phyloP scores from a whole-genome alignment of 129 eudicot species.

The Smallanthus sonchifolius region DNA sequence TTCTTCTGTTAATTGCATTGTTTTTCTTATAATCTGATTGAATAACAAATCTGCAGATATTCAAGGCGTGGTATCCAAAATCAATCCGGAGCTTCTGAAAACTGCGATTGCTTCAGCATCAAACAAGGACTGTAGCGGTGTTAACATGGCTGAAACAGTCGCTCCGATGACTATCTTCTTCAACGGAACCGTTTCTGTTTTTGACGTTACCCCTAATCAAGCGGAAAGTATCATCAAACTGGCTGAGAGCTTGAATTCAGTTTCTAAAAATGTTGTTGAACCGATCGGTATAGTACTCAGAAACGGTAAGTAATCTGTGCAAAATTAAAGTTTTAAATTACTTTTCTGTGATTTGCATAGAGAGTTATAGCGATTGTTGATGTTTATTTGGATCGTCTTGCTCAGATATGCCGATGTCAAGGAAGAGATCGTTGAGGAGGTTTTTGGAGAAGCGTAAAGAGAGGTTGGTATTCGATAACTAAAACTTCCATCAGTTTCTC shows the following conservation, averaged over 20 bases:
- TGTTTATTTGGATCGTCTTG: neutral
- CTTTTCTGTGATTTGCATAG: neutral
- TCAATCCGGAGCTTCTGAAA: conserved; percentile 57
- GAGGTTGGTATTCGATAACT: conserved; percentile 30
- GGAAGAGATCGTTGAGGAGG: conserved; percentile 61
- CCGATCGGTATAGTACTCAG: conserved; percentile 14
- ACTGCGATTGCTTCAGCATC: conserved; percentile 41
- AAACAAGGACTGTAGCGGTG: too few relatives aligned
- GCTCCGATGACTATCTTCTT: conserved; percentile 68
- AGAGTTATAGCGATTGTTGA: neutral
- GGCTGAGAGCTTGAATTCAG: conserved; percentile 29
- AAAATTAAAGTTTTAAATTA: neutral
- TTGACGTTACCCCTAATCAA: conserved; percentile 35
- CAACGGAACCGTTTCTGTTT: conserved; percentile 54
- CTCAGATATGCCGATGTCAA: conserved; percentile 45
- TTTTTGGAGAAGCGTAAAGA: conserved; percentile 73
- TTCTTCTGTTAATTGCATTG: neutral
- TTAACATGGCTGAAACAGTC: neutral
- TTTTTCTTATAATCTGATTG: neutral
- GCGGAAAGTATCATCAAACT: conserved; percentile 47
- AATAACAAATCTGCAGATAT: conserved; percentile 27
- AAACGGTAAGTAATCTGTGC: conserved; percentile 26
- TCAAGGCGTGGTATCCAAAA: conserved; percentile 51
- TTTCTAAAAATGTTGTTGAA: conserved; percentile 21
- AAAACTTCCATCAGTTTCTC: neutral